Percentiles rank a stretch among this genome's conserved stretches.
phyloP scores from a whole-genome alignment of 305 asterid genomes.

The Solanum hybrid region DNA sequence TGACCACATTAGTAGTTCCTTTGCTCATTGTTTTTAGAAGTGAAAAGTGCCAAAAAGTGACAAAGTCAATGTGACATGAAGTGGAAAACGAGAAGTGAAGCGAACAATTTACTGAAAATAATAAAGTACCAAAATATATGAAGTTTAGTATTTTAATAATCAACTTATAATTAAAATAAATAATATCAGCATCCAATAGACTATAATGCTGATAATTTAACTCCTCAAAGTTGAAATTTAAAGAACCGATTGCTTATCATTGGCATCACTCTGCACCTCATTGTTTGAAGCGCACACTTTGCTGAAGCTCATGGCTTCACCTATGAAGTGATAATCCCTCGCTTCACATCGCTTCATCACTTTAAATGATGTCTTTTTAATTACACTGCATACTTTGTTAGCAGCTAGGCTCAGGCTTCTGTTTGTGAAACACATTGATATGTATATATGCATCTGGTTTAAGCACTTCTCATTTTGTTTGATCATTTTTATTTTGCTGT shows the following conservation, averaged over 20 bases:
- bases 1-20: background rate
- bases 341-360: background rate
- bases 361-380: background rate
- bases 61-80: background rate
- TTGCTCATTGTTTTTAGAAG: background rate
- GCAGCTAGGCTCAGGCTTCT: background rate
- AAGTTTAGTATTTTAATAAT: background rate
- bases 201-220: too few relatives aligned
- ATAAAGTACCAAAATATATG: background rate
- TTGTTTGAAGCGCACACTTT: background rate
- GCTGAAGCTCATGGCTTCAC: background rate
- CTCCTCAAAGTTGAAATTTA: background rate
- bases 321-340: background rate
- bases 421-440: background rate
- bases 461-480: background rate
- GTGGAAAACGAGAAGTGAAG: background rate
- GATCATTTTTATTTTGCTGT: background rate
- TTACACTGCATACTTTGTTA: background rate
- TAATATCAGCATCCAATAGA: background rate
- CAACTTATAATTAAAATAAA: background rate
- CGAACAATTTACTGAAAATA: background rate
- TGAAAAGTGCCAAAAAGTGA: background rate
- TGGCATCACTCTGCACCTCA: background rate
- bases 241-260: background rate
- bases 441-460: background rate